Base-by-base conservation (phyloP, 2,329 filamentous ascomycete species). In the Didymella sp. region DNA sequence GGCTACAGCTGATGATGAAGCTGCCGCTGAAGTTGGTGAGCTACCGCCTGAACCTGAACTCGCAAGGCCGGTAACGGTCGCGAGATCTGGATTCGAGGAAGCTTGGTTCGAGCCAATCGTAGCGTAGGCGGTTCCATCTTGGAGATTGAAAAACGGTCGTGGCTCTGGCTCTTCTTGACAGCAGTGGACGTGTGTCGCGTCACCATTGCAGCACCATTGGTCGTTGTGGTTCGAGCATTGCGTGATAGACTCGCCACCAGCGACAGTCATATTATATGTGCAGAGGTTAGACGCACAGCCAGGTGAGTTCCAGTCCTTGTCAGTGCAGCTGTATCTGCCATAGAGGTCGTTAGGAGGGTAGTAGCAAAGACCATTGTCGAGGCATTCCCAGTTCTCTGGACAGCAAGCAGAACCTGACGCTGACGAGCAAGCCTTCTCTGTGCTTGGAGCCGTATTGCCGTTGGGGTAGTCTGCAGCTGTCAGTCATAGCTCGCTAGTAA, bases 291-390 rank as follows among this genome's bases (percentile, higher is more conserved):
- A 68, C 6, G 74, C 58, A 47, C 74, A 76, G 19, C 67, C 69
- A 21, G 64, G 59, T 1, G 70, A 62, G 11, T 73, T 62, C 73
- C 73, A 76, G 21, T 44, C 58, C 61, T 73, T 58, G 56, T 76
- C 73, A 1, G 74, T 75, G 56, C 74, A 76, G 59, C 71, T 73
- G 45, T 76, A 76, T 31, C 71, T 52, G 24, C 73, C 74, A 33
- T 67, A 68, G 2, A 73, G 48, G 1, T 71, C 65, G 17, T 55
- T 57, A 1, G 63, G 44, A 15, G 63, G 62, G 51, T 73, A 70
- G 44, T 75, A 59, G 53, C 74, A 76, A 6, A 75, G 65, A n/a
- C 74, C 74, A 48, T 76, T 76, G 58, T 74, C 70, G 28, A 76
- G 66, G 43, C 74, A 76, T 46, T 73, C 27, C 54, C 73, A 76